Base-by-base conservation (phyloP, 2,329 filamentous ascomycete species). In the Fusarium pilosicola region DNA sequence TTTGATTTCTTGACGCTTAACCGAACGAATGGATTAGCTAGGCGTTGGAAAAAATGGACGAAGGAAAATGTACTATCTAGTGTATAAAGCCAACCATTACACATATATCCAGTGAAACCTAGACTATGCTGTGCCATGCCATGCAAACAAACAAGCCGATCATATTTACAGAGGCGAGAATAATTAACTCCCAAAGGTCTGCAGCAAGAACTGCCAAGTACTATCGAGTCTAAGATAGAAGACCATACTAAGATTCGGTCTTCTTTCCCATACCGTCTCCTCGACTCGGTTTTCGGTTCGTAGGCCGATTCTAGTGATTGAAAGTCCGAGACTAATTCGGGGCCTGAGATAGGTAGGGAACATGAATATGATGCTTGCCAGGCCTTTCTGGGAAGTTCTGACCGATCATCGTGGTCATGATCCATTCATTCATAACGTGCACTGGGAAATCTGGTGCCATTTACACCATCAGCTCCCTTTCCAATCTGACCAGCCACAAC, bases 401-500 rank as follows among this genome's bases (percentile, higher is more conserved):
- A n/a, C 52, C 57, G 54, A 45, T 54, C 32, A 36, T 58, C 42
- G 45, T 60, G 44, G 32, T 58, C 41, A 36, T 70, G 36, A 24
- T 45, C 36, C 32, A 49, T 62, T 76, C 57, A 78, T 60, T 76
- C 65, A 11, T 62, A 55, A 30, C 38, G 62, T 24, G 69, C 46
- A 42, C 73, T 70, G 4, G 60, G 52, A 55, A 73, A 70, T 55
- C 79, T 77, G 30, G 82, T 82, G 18, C 82, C 82, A 49, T 83
- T 84, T 48, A 83, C 81, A 28, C 77, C 79, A 70, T 83, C 79
- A 36, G 80, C 79, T 15, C 83, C 83, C 70, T 83, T 80, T 51
- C 82, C 82, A 49, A 94, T 82, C 81, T 92, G 88, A 74, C 90
- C 89, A 22, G 92, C 92, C 51, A 94, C 90, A 52, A 90, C 88